These are phyloP conservation scores for Boletus sp. DNA, from an alignment of 768 basidiomycete species.

Conservation along the genomic window DNA sequence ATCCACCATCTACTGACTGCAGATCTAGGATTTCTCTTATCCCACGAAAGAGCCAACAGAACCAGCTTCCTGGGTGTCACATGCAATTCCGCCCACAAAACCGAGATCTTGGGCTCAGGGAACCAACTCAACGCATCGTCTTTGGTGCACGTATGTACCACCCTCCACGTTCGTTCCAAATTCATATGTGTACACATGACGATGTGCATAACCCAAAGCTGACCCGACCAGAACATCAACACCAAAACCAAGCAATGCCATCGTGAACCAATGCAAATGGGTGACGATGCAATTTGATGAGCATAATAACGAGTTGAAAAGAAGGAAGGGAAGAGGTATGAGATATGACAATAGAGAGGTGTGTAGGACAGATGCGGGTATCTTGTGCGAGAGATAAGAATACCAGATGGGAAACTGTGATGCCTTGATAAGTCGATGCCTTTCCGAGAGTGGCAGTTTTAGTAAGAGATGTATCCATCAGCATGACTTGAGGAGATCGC, in stretches of 20 bases:
- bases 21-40: background rate
- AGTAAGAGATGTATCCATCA: constrained; percentile 28
- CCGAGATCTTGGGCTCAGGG: background rate
- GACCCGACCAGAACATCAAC: background rate
- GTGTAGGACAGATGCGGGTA: constrained; percentile 15
- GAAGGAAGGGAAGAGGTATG: background rate
- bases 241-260: constrained; percentile 8
- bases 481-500: constrained; percentile 56
- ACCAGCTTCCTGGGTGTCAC: background rate
- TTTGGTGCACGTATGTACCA: background rate
- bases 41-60: background rate
- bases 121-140: too few relatives aligned
- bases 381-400: constrained; percentile 14
- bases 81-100: background rate
- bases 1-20: background rate
- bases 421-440: background rate
- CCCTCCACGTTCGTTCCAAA: background rate
- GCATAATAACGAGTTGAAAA: background rate
- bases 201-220: background rate
- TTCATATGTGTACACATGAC: background rate
- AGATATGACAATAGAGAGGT: background rate
- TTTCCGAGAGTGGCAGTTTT: constrained; percentile 4
- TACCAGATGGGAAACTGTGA: background rate
- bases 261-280: constrained; percentile 4
- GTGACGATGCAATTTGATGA: background rate